Evolutionary conservation across 1,139 yeast genomes (phyloP), one percentile per base, ranked within the genome.

Genomic region (Nakaseomyces sp.): DNA sequence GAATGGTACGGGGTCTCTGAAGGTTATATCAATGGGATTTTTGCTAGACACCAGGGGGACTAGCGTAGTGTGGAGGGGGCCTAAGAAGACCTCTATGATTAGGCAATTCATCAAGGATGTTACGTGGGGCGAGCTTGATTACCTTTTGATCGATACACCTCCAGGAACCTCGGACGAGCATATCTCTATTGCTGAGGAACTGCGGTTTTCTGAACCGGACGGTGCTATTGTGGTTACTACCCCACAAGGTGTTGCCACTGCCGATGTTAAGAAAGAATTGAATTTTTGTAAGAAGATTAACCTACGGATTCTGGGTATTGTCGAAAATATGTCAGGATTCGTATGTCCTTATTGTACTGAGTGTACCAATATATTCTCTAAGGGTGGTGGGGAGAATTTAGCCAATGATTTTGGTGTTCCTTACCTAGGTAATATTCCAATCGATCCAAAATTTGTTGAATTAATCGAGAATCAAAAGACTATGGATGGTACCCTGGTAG

Each of bases 151-250:
- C 7, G 99, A 93, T 59, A 91, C 99, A 0, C 99, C 99, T 0
- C 99, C 99, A 0, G 99, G 99, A 0, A 91, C 99, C 0, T 83
- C 95, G 0, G 99, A 93, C 63, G 99, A 93, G 63, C 99, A 93
- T 64, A 91, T 93, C 37, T 89, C 96, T 3, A 82, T 93, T 25
- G 97, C 96, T 1, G 97, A 93, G 61, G 94, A 87, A 60, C 71
- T 91, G 42, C 67, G 85, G 47, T 80, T 77, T 43, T 79, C 83
- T 8, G 74, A 77, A 1, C 89, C 94, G 1, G 95, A 87, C 56
- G 97, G 98, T 0, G 96, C 96, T 0, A 77, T 93, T 4, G 75
- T 93, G 6, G 98, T 93, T 1, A 91, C 99, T 0, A 93, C 98
- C 0, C 98, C 99, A 0, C 99, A 93, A 61, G 81, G 80, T 53